These are phyloP conservation scores for Diaporthe amygdali DNA, from an alignment of 2,329 filamentous ascomycete species.

Conservation along the genomic window DNA sequence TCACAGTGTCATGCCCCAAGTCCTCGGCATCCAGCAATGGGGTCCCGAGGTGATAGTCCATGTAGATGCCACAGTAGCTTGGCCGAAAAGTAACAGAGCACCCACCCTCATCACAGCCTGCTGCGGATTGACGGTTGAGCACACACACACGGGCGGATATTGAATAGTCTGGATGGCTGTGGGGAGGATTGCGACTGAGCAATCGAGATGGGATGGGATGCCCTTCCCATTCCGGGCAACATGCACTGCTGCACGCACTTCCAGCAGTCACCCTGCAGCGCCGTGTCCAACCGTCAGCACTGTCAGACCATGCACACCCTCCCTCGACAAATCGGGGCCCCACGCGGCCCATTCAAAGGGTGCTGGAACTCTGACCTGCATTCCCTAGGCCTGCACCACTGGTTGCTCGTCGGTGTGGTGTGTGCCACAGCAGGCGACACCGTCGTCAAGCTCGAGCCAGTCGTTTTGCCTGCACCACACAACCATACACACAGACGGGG, in stretches of 20 bases:
- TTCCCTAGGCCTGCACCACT: constrained; percentile 6
- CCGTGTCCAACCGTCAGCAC: constrained; percentile 11
- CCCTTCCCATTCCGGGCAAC: constrained; percentile 10
- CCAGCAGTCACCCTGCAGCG: constrained; percentile 20
- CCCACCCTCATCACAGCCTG: background rate
- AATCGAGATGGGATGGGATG: constrained; percentile 8
- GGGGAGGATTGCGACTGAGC: background rate
- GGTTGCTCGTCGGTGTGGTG: background rate
- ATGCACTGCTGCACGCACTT: constrained; percentile 9
- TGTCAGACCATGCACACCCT: constrained; percentile 12
- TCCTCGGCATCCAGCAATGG: background rate
- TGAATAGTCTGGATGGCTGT: no score
- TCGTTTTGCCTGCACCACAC: background rate
- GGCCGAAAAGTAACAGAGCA: background rate
- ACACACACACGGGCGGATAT: background rate
- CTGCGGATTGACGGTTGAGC: background rate
- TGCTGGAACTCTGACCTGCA: constrained; percentile 8
- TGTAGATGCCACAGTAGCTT: background rate
- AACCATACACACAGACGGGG: background rate
- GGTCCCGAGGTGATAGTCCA: background rate
- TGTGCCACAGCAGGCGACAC: constrained; percentile 6
- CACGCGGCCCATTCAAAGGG: background rate
- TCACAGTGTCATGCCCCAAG: background rate
- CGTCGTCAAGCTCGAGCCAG: constrained; percentile 13
- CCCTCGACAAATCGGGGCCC: constrained; percentile 12